Evolutionary conservation across 352 stramenopile genomes (phyloP).

Genomic region (Phytophthora lateralis): DNA sequence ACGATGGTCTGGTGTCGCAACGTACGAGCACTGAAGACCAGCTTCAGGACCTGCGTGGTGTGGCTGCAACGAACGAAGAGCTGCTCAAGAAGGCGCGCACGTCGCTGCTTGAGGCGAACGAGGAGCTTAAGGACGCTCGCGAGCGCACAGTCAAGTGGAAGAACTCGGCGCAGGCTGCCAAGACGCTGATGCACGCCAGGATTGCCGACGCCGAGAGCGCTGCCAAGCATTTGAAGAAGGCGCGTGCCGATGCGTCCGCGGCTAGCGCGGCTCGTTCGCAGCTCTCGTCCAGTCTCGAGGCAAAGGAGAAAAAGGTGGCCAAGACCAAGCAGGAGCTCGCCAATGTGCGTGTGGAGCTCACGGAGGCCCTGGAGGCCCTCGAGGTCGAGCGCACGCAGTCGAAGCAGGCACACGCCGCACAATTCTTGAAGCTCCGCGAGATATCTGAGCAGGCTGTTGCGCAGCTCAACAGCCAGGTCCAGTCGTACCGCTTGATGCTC

Average conservation of each 20-base stretch:
- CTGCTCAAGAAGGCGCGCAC: constrained; percentile 75
- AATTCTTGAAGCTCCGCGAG: constrained; percentile 49
- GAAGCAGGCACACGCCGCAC: constrained; percentile 42
- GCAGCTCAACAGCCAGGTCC: constrained; percentile 44
- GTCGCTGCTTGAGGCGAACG: constrained; percentile 69
- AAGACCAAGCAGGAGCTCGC: constrained; percentile 65
- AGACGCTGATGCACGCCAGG: constrained; percentile 69
- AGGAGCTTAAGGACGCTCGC: constrained; percentile 80
- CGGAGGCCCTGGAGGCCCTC: constrained; percentile 24
- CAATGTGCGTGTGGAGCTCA: constrained; percentile 50
- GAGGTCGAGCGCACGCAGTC: constrained; percentile 33
- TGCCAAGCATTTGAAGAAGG: constrained; percentile 66
- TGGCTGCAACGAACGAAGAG: constrained; percentile 56
- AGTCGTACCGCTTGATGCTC: constrained; percentile 64
- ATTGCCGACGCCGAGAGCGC: constrained; percentile 66
- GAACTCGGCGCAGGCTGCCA: constrained; percentile 63
- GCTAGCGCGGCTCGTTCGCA: constrained; percentile 55
- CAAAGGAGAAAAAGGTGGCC: constrained; percentile 73
- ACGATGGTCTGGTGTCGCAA: constrained; percentile 39
- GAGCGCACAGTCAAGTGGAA: constrained; percentile 77
- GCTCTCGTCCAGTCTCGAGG: constrained; percentile 57
- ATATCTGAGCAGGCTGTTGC: constrained; percentile 35
- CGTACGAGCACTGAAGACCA: constrained; percentile 38
- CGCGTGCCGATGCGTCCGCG: constrained; percentile 48
- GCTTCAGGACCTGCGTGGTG: constrained; percentile 48